phyloP scores from a whole-genome alignment of 306 rosid species.

The Gleditsia sinensis region DNA sequence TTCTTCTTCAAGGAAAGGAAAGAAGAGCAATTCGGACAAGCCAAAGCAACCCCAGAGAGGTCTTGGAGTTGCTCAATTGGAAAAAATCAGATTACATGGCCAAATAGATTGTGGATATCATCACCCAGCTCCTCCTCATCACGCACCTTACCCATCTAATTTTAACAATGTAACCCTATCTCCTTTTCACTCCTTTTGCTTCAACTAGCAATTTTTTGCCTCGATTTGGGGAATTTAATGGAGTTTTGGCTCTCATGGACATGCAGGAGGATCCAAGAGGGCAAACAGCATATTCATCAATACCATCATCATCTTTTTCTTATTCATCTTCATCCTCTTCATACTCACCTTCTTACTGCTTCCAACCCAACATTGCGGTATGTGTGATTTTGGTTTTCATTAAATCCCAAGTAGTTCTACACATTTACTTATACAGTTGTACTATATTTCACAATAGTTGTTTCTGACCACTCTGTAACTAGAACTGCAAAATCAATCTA shows the following conservation, averaged over 20 bases:
- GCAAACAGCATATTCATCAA: slow-evolving; percentile 68
- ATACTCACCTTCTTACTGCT: slow-evolving; percentile 66
- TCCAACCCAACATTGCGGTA: slow-evolving; percentile 79
- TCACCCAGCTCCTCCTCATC: slow-evolving; percentile 56
- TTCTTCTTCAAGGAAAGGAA: slow-evolving; percentile 68
- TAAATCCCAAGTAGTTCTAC: slow-evolving; percentile 16
- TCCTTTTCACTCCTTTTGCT: background rate
- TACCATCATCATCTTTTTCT: slow-evolving; percentile 73
- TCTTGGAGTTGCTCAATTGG: slow-evolving; percentile 96
- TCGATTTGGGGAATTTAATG: background rate
- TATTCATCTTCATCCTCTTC: slow-evolving; percentile 78
- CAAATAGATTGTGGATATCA: slow-evolving; percentile 54
- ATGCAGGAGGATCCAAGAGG: slow-evolving; percentile 68
- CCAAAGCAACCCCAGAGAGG: slow-evolving; percentile 99
- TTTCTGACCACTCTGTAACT: slow-evolving; percentile 8
- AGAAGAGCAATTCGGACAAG: slow-evolving; percentile 79
- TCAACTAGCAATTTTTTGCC: background rate
- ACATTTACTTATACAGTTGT: slow-evolving; percentile 19
- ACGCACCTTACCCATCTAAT: slow-evolving; percentile 51
- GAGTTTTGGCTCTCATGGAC: slow-evolving; percentile 18
- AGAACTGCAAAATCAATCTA: slow-evolving; percentile 19
- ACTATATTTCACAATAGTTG: slow-evolving; percentile 23
- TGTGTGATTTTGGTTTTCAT: slow-evolving; percentile 36
- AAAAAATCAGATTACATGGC: slow-evolving; percentile 97
- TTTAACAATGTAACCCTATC: slow-evolving; percentile 53